Evolutionary conservation across 2,329 filamentous ascomycete genomes (phyloP), one percentile per base, ranked within the genome.

Genomic region (Fusarium sp.): DNA sequence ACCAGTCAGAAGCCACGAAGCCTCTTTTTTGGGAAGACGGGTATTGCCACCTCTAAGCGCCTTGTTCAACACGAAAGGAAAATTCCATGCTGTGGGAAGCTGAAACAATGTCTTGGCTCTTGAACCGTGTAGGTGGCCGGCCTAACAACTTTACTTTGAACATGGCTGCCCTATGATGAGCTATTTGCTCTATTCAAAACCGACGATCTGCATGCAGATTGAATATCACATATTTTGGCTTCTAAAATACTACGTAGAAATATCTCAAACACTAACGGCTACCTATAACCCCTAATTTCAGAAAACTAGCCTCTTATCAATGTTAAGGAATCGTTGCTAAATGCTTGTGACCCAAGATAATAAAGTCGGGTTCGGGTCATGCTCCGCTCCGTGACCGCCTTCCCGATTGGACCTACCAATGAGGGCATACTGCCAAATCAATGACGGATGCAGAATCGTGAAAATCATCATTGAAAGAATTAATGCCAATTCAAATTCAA

Each of bases 381-480:
- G 49, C 41, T 52, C 20, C 13, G 11, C 17, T 57, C 73, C 73
- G 73, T 59, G 62, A 78, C 76, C 76, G 76, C 76, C 60, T 78
- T 73, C 76, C 68, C 7, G 3, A 65, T 72, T 38, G 2, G 49
- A 39, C 29, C 22, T 49, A 46, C 56, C 45, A 64, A 68, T 54
- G 25, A 60, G 59, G 59, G 60, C 62, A 73, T 76, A 75, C 68
- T 76, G 76, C 76, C 73, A 71, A 75, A 73, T 78, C 76, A 73
- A 78, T 78, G 76, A 78, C 75, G 74, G 76, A 68, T 73, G 56
- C 62, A 72, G 69, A 77, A 78, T 73, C 74, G 63, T 62, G 75
- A 72, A 76, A 77, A 66, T 64, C 72, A 75, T 77, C 70, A 75
- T 78, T 77, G 70, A 73, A 75, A 76, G 73, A 70, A 58, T 35